Percentiles rank a stretch among this genome's conserved stretches.
Evolutionary conservation across 345 rosid species (phyloP).

Genomic region (Aquilaria sinensis): DNA sequence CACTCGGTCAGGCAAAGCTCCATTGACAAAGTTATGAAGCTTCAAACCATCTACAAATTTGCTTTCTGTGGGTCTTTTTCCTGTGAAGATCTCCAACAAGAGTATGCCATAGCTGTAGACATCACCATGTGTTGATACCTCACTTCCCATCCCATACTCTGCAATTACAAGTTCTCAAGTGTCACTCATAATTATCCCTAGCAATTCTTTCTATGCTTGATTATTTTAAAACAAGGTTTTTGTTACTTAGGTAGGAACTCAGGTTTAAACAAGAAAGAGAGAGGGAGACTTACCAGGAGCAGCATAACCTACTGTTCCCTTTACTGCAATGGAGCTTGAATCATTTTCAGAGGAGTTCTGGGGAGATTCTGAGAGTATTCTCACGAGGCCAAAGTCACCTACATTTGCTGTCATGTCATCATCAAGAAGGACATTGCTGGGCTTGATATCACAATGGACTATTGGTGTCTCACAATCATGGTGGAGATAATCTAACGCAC

Average conservation of each 20-base stretch:
- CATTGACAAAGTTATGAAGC: conserved; percentile 28
- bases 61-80: conserved; percentile 35
- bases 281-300: conserved; percentile 39
- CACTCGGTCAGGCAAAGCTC: conserved; percentile 16
- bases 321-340: conserved; percentile 17
- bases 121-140: too few species aligned
- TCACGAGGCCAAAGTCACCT: conserved; percentile 53
- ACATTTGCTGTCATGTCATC: conserved; percentile 46
- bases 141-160: too few species aligned
- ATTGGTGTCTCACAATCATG: conserved; percentile 36
- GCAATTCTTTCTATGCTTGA: too few species aligned
- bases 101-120: conserved; percentile 25
- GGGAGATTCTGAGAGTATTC: conserved; percentile 22
- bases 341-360: conserved; percentile 16
- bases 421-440: conserved; percentile 20
- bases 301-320: conserved; percentile 46
- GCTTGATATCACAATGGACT: conserved; percentile 37
- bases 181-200: too few species aligned
- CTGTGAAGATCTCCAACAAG: conserved; percentile 36
- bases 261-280: too few species aligned
- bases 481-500: conserved; percentile 45
- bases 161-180: too few species aligned
- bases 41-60: conserved; percentile 26
- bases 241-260: conserved; percentile 10
- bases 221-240: too few species aligned